Evolutionary conservation across 2,329 filamentous ascomycete species (phyloP).

Genomic region (Penicillium concentricum): DNA sequence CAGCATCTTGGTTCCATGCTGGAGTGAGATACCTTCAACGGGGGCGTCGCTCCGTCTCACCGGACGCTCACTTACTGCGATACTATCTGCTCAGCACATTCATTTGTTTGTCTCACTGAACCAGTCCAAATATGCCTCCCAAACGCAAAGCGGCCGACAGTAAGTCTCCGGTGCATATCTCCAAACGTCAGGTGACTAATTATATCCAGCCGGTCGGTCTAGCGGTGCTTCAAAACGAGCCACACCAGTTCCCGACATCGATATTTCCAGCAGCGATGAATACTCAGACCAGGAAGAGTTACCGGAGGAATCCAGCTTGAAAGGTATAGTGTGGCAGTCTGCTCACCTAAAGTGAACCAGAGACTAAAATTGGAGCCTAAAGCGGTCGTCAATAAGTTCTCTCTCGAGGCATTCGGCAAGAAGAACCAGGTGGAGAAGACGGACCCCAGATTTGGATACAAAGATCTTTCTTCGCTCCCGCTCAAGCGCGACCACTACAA

Average conservation of each 20-base stretch:
- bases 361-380: conserved; percentile 24
- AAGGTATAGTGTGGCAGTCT: conserved; percentile 39
- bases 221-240: conserved; percentile 50
- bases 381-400: conserved; percentile 55
- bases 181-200: conserved; percentile 20
- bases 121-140: conserved; percentile 56
- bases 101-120: not conserved
- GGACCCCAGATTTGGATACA: conserved; percentile 60
- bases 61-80: not conserved
- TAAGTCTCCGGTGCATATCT: conserved; percentile 37
- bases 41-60: conserved; percentile 17
- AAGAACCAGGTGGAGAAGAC: conserved; percentile 44
- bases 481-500: conserved; percentile 87
- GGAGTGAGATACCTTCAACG: conserved; percentile 11
- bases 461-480: conserved; percentile 78
- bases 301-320: conserved; percentile 48
- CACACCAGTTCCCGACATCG: conserved; percentile 46
- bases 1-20: conserved; percentile 20
- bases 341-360: conserved; percentile 11
- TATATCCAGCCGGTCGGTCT: conserved; percentile 42
- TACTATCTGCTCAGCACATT: not conserved
- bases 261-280: conserved; percentile 56
- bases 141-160: conserved; percentile 67
- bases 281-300: conserved; percentile 55
- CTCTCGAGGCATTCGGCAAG: conserved; percentile 52